Evolutionary conservation across 768 basidiomycete genomes (phyloP).

Genomic region (Mycena alexandri): DNA sequence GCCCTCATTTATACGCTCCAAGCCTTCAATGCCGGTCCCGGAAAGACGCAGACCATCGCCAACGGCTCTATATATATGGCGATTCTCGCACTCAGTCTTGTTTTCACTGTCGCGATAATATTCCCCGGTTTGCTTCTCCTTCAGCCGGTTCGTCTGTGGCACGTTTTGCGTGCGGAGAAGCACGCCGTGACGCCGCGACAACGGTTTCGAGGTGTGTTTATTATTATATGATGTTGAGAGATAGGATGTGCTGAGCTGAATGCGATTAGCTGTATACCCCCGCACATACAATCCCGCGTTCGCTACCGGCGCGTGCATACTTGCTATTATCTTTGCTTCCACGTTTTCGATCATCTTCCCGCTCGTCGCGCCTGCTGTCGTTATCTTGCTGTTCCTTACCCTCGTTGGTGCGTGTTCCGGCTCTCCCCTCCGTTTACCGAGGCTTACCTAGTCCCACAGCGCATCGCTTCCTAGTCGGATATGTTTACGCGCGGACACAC

Average conservation of each 20-base stretch:
- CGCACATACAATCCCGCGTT: constrained; percentile 77
- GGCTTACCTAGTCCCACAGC: constrained; percentile 54
- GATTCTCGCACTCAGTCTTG: constrained; percentile 66
- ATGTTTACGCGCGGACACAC: constrained; percentile 79
- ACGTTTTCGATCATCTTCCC: constrained; percentile 84
- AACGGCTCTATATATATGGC: constrained; percentile 82
- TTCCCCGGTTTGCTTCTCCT: constrained; percentile 79
- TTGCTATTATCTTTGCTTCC: constrained; percentile 79
- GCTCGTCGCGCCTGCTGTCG: constrained; percentile 77
- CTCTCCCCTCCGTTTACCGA: background rate
- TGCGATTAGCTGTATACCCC: constrained; percentile 71
- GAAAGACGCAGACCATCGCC: constrained; percentile 63
- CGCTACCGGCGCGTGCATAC: constrained; percentile 72
- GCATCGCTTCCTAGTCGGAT: constrained; percentile 84
- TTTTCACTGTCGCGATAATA: constrained; percentile 76
- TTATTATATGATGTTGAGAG: background rate
- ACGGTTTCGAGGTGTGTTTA: constrained; percentile 75
- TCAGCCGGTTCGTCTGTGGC: constrained; percentile 76
- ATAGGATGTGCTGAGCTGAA: background rate
- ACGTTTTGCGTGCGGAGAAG: constrained; percentile 65
- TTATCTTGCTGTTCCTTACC: constrained; percentile 72
- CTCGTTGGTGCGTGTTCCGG: constrained; percentile 66
- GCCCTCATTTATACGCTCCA: constrained; percentile 77
- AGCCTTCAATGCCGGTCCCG: constrained; percentile 59
- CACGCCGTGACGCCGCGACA: constrained; percentile 81